A percentile compares a stretch with the other conserved stretches of the same genome.
These are phyloP conservation scores for Symmetrospora coprosmae DNA, from an alignment of 768 basidiomycete species.

Conservation along the genomic window DNA sequence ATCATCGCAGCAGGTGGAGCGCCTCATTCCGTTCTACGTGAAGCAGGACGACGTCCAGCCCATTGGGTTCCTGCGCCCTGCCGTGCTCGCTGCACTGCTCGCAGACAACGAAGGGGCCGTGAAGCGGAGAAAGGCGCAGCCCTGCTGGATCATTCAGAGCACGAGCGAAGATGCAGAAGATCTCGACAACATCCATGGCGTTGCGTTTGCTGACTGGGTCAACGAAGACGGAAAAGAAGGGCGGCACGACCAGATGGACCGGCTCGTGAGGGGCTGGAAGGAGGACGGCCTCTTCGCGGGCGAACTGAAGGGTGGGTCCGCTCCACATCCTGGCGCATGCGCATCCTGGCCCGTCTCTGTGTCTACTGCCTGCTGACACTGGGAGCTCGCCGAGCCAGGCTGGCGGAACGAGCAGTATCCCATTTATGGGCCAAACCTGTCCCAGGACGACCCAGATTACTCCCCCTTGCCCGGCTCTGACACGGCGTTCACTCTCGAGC, in stretches of 20 bases:
- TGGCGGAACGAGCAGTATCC: constrained; percentile 75
- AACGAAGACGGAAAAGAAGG: constrained; percentile 22
- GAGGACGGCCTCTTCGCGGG: constrained; percentile 34
- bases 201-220: constrained; percentile 28
- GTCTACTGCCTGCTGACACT: constrained; percentile 39
- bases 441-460: constrained; percentile 52
- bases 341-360: neutral
- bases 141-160: constrained; percentile 45
- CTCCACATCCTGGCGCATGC: too few species aligned
- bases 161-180: constrained; percentile 16
- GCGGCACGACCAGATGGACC: constrained; percentile 30
- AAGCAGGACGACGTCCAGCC: constrained; percentile 28
- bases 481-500: constrained; percentile 75
- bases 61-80: constrained; percentile 40
- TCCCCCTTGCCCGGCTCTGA: constrained; percentile 42
- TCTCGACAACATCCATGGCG: constrained; percentile 23
- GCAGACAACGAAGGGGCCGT: constrained; percentile 37
- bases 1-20: too few species aligned
- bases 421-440: constrained; percentile 46
- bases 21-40: constrained; percentile 31
- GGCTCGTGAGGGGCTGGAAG: constrained; percentile 35
- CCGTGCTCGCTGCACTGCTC: constrained; percentile 34
- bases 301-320: constrained; percentile 35
- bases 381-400: constrained; percentile 59
- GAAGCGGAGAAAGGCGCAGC: constrained; percentile 36